A percentile compares a stretch with the other conserved stretches of the same genome.
Conservation (phyloP, 768 basidiomycete genomes). For the Mycena amicta region DNA sequence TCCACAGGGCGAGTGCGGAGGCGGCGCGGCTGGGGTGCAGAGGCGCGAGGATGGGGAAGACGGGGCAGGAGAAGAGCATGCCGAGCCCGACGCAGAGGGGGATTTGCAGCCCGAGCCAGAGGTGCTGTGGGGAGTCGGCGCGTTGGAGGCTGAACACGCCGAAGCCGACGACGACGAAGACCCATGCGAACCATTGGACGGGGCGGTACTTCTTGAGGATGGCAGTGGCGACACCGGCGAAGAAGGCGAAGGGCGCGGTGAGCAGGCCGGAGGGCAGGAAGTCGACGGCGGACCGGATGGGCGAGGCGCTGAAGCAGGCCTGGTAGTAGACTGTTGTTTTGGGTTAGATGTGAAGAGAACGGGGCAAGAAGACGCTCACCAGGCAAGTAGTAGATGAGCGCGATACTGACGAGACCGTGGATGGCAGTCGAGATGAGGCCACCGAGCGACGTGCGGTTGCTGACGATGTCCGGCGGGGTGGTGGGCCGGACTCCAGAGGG, state of each 20-base stretch:
- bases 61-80: constrained; percentile 20
- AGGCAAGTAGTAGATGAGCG: constrained; percentile 39
- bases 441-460: constrained; percentile 41
- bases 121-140: constrained; percentile 19
- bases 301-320: constrained; percentile 39
- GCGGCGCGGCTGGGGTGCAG: constrained; percentile 37
- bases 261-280: constrained; percentile 36
- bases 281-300: constrained; percentile 40
- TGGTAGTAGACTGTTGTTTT: constrained; percentile 54
- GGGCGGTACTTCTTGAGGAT: constrained; percentile 36
- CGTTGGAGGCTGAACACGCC: constrained; percentile 34
- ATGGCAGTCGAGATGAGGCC: constrained; percentile 38
- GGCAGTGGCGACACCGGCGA: constrained; percentile 35
- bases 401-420: constrained; percentile 25
- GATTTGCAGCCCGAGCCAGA: constrained; percentile 34
- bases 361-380: no score
- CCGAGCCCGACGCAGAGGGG: constrained; percentile 13
- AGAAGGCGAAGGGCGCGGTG: constrained; percentile 42
- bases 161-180: constrained; percentile 36
- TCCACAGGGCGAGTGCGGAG: constrained; percentile 38
- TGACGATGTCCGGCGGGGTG: constrained; percentile 34
- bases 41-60: constrained; percentile 43
- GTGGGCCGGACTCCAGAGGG: constrained; percentile 23
- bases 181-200: constrained; percentile 39
- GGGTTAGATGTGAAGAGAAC: no score